Percentiles rank a stretch among this genome's conserved stretches.
Evolutionary conservation across 768 basidiomycete species (phyloP).

Genomic region (Cystobasidium onofrii): DNA sequence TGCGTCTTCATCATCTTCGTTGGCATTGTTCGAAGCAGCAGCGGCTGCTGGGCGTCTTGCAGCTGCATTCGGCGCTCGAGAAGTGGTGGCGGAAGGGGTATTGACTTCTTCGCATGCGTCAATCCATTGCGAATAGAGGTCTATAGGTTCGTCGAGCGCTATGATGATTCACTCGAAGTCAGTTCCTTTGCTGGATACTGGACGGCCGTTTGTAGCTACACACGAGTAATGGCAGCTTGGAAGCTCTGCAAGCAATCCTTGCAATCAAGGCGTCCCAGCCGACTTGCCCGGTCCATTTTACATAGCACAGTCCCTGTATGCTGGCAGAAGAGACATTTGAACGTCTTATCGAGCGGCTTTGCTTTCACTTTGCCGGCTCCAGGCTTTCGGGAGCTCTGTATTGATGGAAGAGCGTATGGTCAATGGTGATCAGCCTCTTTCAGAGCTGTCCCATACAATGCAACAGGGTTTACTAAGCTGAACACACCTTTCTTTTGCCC

Average conservation of each 20-base stretch:
- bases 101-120: conserved; percentile 38
- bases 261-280: conserved; percentile 38
- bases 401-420: neutral
- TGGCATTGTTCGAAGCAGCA: neutral
- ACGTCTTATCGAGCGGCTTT: conserved; percentile 35
- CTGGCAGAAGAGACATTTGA: conserved; percentile 37
- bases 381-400: conserved; percentile 6
- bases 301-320: conserved; percentile 39
- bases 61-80: neutral
- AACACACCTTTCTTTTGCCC: conserved; percentile 22
- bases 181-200: too few species aligned
- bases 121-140: conserved; percentile 41
- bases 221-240: conserved; percentile 31
- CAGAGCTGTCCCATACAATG: too few species aligned
- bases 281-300: conserved; percentile 39
- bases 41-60: neutral
- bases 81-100: conserved; percentile 10
- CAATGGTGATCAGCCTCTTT: neutral
- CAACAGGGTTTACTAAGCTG: neutral
- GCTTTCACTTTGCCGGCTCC: conserved; percentile 26
- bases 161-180: neutral
- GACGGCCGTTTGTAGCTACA: neutral
- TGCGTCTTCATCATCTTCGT: conserved; percentile 20
- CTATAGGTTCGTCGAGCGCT: conserved; percentile 40
- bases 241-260: conserved; percentile 39